phyloP scores from a whole-genome alignment of 2,329 filamentous ascomycete species.

The Apiospora marii region DNA sequence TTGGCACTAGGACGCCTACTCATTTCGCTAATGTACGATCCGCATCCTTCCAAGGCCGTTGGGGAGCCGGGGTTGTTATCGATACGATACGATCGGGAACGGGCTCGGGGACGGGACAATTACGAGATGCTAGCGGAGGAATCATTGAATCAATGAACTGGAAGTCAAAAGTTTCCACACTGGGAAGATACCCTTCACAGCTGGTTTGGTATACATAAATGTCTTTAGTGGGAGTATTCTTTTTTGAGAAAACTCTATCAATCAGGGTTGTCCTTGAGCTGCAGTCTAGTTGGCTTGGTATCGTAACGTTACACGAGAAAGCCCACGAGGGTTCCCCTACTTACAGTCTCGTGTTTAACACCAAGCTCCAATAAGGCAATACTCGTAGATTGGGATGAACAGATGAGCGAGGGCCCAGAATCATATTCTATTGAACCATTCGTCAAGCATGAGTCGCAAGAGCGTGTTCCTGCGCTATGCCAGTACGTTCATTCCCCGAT shows the following conservation, averaged over 20 bases:
- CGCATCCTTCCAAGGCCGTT: background rate
- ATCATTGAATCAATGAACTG: background rate
- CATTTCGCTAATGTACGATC: background rate
- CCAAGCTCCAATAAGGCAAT: background rate
- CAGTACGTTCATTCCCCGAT: background rate
- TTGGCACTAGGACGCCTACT: background rate
- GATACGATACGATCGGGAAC: background rate
- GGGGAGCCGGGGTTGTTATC: constrained; percentile 1
- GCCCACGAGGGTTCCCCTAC: background rate
- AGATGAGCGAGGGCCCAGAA: background rate
- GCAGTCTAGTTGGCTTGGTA: background rate
- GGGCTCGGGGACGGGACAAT: background rate
- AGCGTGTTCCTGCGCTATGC: constrained; percentile 3
- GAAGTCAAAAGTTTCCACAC: too few species aligned
- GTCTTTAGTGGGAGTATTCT: background rate
- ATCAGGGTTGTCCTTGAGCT: background rate
- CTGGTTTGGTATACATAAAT: background rate
- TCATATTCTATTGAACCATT: background rate
- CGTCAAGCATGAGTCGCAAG: background rate
- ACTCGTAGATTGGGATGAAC: background rate
- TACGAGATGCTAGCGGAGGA: background rate
- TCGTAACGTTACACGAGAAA: background rate
- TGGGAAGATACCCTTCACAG: background rate
- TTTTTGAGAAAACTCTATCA: background rate
- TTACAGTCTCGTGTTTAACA: background rate